Evolutionary conservation across 441 rosid species (phyloP).

Genomic region (Adansonia grandidieri): DNA sequence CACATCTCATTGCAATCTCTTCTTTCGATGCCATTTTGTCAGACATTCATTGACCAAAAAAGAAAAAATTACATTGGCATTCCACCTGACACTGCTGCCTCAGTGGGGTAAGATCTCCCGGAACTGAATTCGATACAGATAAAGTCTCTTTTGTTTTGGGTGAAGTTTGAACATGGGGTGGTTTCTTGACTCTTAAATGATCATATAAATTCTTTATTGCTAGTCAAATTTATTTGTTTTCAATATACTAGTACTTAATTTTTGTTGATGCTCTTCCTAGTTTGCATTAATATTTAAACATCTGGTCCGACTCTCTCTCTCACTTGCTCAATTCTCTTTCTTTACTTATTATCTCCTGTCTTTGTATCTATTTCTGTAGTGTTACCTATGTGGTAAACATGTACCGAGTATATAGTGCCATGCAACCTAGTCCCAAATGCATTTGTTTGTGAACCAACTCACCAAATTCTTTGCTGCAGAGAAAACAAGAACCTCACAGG

Average conservation of each 20-base stretch:
- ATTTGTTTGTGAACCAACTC: slow-evolving; percentile 12
- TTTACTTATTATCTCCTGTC: neutral
- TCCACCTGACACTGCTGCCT: neutral
- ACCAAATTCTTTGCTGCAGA: slow-evolving; percentile 44
- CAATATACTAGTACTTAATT: neutral
- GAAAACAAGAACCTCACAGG: slow-evolving; percentile 93
- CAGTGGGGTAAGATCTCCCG: neutral
- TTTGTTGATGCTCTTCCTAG: neutral
- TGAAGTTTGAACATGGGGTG: neutral
- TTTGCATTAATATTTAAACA: neutral
- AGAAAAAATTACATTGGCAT: neutral
- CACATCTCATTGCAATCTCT: neutral
- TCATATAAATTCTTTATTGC: neutral
- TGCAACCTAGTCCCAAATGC: slow-evolving; percentile 7
- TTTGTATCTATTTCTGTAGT: slow-evolving; percentile 3
- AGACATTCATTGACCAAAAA: no score
- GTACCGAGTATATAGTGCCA: neutral
- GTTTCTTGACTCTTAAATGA: neutral
- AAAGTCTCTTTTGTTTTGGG: neutral
- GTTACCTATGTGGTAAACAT: neutral
- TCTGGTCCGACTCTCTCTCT: neutral
- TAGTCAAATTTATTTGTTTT: neutral
- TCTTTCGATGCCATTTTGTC: neutral
- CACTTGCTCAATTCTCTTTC: neutral
- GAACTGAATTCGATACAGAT: neutral